phyloP scores from a whole-genome alignment of 305 asterid genomes.

The Striga hermonthica region DNA sequence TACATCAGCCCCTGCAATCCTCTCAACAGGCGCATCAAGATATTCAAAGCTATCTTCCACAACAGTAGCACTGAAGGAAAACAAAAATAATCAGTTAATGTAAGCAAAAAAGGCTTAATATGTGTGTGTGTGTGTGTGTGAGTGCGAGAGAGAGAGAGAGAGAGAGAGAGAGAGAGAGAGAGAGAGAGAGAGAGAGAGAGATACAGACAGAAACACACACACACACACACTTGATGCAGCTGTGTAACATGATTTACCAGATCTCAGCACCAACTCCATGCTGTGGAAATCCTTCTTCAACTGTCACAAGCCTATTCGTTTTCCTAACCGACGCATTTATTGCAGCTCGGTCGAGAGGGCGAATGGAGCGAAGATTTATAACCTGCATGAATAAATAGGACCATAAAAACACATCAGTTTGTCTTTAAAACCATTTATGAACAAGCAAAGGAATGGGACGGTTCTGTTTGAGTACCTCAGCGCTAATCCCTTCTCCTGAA shows the following conservation, averaged over 20 bases:
- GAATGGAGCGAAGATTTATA: constrained; percentile 83
- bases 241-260: constrained; percentile 48
- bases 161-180: too few species aligned
- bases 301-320: constrained; percentile 85
- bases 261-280: constrained; percentile 98
- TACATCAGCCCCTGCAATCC: constrained; percentile 95
- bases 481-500: constrained; percentile 77
- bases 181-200: too few species aligned
- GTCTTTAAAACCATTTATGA: neutral
- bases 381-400: constrained; percentile 44
- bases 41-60: constrained; percentile 83
- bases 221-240: neutral
- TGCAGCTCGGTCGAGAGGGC: constrained; percentile 86
- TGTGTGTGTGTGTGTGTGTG: neutral
- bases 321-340: constrained; percentile 83
- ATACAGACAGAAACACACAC: too few species aligned
- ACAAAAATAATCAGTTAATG: constrained; percentile 7
- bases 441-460: neutral
- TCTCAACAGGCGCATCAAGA: constrained; percentile 94
- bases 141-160: too few species aligned
- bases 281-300: constrained; percentile 92
- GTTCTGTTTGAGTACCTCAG: constrained; percentile 56
- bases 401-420: constrained; percentile 3
- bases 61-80: constrained; percentile 62
- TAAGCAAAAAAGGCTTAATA: neutral